Evolutionary conservation across 306 rosid genomes (phyloP), one percentile per base, ranked within the genome.

Genomic region (Myrica gale): DNA sequence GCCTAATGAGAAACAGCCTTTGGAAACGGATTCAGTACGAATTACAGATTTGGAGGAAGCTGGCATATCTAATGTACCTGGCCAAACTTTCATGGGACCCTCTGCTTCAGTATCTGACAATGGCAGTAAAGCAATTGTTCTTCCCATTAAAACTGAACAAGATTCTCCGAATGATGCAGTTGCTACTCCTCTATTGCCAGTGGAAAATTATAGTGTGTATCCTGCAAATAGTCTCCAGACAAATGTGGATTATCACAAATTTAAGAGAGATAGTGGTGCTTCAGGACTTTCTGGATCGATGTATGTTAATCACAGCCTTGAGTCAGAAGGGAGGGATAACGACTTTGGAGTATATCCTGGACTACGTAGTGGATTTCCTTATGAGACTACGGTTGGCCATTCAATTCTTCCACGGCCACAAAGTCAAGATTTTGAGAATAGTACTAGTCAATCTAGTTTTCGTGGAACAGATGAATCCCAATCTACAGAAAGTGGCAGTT

Each of bases 1-100:
- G 76, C 72, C 65, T 51, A 73, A 81, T 60, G 89, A 87, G 78
- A 89, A 90, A 68, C 90, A 84, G 52, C 81, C 89, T 83, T 68
- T 79, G 47, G 96, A 89, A 84, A 81, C 83, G 82, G 97, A 89
- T 66, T 80, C 76, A 67, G 88, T 79, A 19, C 90, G 89, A 67
- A 83, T 76, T 61, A 82, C 81, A 53, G 89, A 85, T 61, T 78
- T 78, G 1, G 86, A 84, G 63, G 96, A 88, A 78, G 96, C 92
- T 73, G 88, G 92, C 70, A 84, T 94, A 68, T 90, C 97, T 47
- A 91, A 80, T 81, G 86, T 84, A 68, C 60, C 85, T 70, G 84
- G 71, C 47, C 71, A 73, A 76, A 44, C 82, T 79, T 65, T 71
- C 81, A 26, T 46, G 48, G 88, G 85, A 69, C 47, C 85, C 57